Evolutionary conservation across 1,139 yeast genomes (phyloP).

Genomic region (Taphrina flavorubra): DNA sequence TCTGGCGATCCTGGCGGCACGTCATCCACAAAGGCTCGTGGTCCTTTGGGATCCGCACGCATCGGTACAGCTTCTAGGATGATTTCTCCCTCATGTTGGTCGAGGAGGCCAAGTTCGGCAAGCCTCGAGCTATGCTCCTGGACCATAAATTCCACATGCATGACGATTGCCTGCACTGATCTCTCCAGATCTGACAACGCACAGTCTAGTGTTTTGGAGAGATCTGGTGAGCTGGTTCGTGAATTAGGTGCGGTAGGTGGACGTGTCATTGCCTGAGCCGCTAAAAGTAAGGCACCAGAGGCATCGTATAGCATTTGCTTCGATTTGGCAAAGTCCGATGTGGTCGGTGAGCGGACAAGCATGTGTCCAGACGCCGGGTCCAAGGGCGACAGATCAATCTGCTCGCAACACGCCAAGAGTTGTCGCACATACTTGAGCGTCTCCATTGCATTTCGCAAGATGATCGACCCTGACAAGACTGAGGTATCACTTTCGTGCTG

Average conservation of each 20-base stretch:
- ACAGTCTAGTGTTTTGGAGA: neutral
- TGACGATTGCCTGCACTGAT: slow-evolving; percentile 37
- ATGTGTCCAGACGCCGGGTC: slow-evolving; percentile 37
- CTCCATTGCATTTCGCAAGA: slow-evolving; percentile 22
- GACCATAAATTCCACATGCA: slow-evolving; percentile 43
- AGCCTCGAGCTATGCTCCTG: slow-evolving; percentile 42
- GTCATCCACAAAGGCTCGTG: slow-evolving; percentile 43
- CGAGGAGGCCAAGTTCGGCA: neutral
- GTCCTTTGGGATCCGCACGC: slow-evolving; percentile 36
- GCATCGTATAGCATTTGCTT: slow-evolving; percentile 77
- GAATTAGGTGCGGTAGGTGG: neutral
- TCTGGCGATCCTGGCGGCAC: slow-evolving; percentile 35
- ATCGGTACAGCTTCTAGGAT: slow-evolving; percentile 37
- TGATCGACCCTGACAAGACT: neutral
- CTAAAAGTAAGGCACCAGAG: slow-evolving; percentile 65
- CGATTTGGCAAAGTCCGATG: slow-evolving; percentile 67
- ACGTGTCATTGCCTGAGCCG: slow-evolving; percentile 68
- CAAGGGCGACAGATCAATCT: slow-evolving; percentile 50
- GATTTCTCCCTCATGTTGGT: slow-evolving; percentile 30
- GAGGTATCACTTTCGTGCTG: slow-evolving; percentile 41
- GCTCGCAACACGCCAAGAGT: slow-evolving; percentile 49
- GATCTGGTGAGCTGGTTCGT: neutral
- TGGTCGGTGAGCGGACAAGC: slow-evolving; percentile 45
- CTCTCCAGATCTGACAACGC: slow-evolving; percentile 45
- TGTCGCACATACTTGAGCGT: slow-evolving; percentile 46